These are phyloP conservation scores for Hypoxylon sp. DNA, from an alignment of 2,329 filamentous ascomycete genomes.

Conservation along the genomic window DNA sequence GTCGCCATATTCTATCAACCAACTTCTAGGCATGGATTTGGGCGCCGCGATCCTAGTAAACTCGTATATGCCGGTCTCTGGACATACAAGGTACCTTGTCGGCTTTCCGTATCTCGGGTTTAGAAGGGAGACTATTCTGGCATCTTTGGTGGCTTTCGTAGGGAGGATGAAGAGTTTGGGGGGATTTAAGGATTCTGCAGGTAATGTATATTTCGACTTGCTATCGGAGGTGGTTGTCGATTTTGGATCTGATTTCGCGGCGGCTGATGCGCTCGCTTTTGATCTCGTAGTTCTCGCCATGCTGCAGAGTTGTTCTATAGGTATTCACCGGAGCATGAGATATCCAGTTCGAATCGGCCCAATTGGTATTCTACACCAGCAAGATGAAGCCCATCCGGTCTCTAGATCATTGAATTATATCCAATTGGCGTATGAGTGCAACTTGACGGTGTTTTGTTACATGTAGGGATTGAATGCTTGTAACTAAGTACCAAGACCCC, in stretches of 20 bases:
- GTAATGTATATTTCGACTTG: conserved; percentile 58
- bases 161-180: conserved; percentile 73
- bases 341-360: neutral
- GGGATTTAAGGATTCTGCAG: conserved; percentile 57
- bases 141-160: conserved; percentile 63
- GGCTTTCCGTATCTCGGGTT: conserved; percentile 68
- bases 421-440: neutral
- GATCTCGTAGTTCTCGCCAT: conserved; percentile 67
- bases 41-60: conserved; percentile 70
- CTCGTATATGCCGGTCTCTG: conserved; percentile 72
- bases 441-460: conserved; percentile 17
- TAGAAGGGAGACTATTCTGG: conserved; percentile 70
- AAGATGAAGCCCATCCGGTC: neutral
- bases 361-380: conserved; percentile 1
- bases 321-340: conserved; percentile 5
- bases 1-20: conserved; percentile 65
- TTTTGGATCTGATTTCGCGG: conserved; percentile 49
- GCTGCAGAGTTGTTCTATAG: conserved; percentile 7
- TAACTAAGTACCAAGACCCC: conserved; percentile 25
- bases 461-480: conserved; percentile 5
- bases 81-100: conserved; percentile 72
- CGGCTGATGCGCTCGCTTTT: conserved; percentile 52
- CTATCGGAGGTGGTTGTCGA: conserved; percentile 42
- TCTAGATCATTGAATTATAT: conserved; percentile 2
- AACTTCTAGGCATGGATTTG: conserved; percentile 68